Conservation (phyloP, 2,329 filamentous ascomycete species). For the Myriosclerotinia duriaeana region DNA sequence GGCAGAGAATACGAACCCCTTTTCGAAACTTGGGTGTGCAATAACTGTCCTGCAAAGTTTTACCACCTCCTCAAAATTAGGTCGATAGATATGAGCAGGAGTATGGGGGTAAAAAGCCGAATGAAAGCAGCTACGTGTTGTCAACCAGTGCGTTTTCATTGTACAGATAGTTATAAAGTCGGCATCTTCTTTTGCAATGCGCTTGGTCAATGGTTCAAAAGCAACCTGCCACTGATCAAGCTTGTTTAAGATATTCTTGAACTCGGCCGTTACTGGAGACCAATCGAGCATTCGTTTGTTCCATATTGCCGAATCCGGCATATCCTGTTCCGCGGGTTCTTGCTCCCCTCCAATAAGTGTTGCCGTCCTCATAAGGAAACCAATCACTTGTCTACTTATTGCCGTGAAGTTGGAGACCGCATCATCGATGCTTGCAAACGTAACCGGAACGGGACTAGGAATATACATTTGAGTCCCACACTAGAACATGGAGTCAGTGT, state of each 20-base stretch:
- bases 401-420: neutral
- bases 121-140: constrained; percentile 12
- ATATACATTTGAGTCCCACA: constrained; percentile 17
- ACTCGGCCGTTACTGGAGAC: neutral
- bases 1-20: constrained; percentile 16
- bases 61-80: constrained; percentile 9
- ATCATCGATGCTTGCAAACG: constrained; percentile 4
- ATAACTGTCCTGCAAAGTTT: constrained; percentile 3
- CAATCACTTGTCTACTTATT: constrained; percentile 1
- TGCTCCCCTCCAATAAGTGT: neutral
- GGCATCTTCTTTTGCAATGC: neutral
- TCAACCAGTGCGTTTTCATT: constrained; percentile 1
- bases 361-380: constrained; percentile 11
- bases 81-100: neutral
- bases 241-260: constrained; percentile 4
- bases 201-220: constrained; percentile 9
- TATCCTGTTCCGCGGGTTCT: neutral
- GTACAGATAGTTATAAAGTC: constrained; percentile 4
- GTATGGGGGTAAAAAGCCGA: constrained; percentile 12
- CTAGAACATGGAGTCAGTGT: no score
- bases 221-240: constrained; percentile 18
- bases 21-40: constrained; percentile 6
- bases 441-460: neutral
- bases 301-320: constrained; percentile 12
- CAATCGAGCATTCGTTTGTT: constrained; percentile 3